Conservation (phyloP, 345 rosid genomes). For the Salix dunnii region DNA sequence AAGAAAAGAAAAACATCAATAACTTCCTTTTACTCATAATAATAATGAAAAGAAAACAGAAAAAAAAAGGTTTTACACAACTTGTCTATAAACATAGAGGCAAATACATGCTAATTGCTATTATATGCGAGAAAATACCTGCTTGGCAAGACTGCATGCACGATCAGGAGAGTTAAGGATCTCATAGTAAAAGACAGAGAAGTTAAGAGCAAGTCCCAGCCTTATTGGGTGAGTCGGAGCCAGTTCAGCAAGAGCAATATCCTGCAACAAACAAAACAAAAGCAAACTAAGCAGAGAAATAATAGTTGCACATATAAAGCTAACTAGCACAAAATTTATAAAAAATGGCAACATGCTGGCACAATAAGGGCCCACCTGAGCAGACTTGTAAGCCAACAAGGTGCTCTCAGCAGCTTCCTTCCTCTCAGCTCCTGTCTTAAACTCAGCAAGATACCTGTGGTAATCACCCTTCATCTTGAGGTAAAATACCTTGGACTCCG, state of each 20-base stretch:
- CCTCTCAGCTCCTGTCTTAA: conserved; percentile 88
- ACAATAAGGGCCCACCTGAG: conserved; percentile 53
- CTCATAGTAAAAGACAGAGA: conserved; percentile 97
- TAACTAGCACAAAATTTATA: not conserved
- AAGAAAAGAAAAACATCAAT: not conserved
- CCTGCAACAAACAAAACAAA: conserved; percentile 41
- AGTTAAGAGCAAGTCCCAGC: conserved; percentile 97
- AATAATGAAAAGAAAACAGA: not conserved
- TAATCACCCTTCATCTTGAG: conserved; percentile 98
- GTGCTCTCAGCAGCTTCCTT: conserved; percentile 99
- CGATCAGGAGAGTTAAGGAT: conserved; percentile 97
- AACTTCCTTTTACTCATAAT: not conserved
- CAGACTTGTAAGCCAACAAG: conserved; percentile 88
- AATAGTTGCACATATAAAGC: not conserved
- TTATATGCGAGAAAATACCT: conserved; percentile 35
- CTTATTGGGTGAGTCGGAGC: conserved; percentile 97
- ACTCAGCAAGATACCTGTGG: conserved; percentile 91
- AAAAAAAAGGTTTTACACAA: not conserved
- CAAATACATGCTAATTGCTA: not conserved
- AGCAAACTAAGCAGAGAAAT: not conserved
- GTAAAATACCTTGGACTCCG: conserved; percentile 95
- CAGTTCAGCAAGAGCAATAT: conserved; percentile 81
- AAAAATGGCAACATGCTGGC: not conserved
- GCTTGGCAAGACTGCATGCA: conserved; percentile 92
- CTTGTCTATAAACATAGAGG: not conserved